Conservation (phyloP, 345 rosid genomes). For the Ricinus communis region DNA sequence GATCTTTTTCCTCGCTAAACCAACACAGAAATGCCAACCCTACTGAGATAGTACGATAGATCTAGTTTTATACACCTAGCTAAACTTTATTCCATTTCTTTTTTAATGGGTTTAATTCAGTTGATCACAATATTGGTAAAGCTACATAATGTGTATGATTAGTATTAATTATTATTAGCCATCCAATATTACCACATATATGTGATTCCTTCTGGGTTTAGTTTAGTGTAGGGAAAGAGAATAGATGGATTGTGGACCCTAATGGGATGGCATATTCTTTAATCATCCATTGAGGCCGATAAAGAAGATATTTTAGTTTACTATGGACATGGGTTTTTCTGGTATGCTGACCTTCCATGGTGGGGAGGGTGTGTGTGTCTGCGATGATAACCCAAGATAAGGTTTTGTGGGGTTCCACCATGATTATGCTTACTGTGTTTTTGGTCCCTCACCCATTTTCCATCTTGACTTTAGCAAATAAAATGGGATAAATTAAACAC, state of each 20-base stretch:
- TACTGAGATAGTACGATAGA: too few species aligned
- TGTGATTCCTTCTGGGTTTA: too few species aligned
- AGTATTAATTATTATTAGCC: too few species aligned
- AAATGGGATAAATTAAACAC: neutral
- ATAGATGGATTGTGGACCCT: too few species aligned
- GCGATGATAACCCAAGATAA: conserved; percentile 47
- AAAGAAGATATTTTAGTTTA: conserved; percentile 7
- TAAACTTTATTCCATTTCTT: too few species aligned
- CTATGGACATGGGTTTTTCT: neutral
- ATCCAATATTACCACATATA: too few species aligned
- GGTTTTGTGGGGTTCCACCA: conserved; percentile 43
- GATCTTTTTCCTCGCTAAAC: neutral
- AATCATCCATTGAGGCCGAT: neutral
- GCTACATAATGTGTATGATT: too few species aligned
- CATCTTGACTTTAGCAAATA: conserved; percentile 13
- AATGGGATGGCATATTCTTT: conserved; percentile 10
- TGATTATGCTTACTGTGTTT: neutral
- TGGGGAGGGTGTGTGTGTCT: conserved; percentile 32
- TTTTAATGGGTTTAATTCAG: too few species aligned
- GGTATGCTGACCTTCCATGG: conserved; percentile 34
- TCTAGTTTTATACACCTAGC: too few species aligned
- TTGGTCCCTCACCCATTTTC: neutral
- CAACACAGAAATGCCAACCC: conserved; percentile 1
- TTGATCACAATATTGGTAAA: too few species aligned
- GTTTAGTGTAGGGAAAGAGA: too few species aligned